Evolutionary conservation across 164 flowering plant species (phyloP).

Genomic region (Annona squamosa): DNA sequence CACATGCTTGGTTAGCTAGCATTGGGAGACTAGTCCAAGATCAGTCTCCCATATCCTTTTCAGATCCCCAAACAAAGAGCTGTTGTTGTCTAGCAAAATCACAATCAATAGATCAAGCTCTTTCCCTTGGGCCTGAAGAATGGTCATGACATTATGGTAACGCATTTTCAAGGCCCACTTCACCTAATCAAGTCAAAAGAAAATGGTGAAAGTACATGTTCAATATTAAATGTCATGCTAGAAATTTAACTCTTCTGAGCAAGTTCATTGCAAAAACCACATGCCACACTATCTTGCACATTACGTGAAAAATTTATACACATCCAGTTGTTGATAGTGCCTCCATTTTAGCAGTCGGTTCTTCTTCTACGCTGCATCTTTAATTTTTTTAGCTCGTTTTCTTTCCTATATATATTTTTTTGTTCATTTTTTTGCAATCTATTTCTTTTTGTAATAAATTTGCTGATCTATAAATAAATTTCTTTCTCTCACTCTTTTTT

Average conservation of each 20-base stretch:
- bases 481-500: no score
- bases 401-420: no score
- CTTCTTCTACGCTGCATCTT: no score
- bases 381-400: no score
- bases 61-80: conserved; percentile 80
- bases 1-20: conserved; percentile 77
- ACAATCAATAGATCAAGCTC: conserved; percentile 72
- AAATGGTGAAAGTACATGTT: not conserved
- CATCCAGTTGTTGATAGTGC: conserved; percentile 75
- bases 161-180: conserved; percentile 57
- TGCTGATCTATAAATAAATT: no score
- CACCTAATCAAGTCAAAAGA: conserved; percentile 67
- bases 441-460: no score
- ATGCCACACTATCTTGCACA: conserved; percentile 70
- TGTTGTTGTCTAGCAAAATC: conserved; percentile 74
- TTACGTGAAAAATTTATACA: conserved; percentile 29
- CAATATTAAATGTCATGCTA: conserved; percentile 65
- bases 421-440: no score
- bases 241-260: conserved; percentile 74
- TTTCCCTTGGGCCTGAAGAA: conserved; percentile 41
- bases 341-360: conserved; percentile 39
- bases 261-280: conserved; percentile 67
- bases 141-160: conserved; percentile 57
- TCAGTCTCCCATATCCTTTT: conserved; percentile 89
- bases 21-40: conserved; percentile 84